A percentile compares a stretch with the other conserved stretches of the same genome.
These are phyloP conservation scores for Daucus carota DNA, from an alignment of 129 eudicot genomes.

Conservation along the genomic window DNA sequence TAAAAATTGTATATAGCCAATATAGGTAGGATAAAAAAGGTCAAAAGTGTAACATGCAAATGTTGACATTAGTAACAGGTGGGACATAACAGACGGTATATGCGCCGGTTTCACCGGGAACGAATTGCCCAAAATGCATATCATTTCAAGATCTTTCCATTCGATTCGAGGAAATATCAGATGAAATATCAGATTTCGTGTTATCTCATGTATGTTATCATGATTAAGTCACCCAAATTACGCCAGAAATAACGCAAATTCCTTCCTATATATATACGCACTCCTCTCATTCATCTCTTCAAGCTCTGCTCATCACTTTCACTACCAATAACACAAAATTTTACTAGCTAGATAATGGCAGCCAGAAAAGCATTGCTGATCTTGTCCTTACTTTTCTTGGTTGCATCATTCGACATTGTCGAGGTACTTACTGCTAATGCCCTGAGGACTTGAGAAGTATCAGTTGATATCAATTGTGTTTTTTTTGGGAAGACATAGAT, in stretches of 20 bases:
- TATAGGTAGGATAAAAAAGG: background rate
- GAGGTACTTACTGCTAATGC: background rate
- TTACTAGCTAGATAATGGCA: background rate
- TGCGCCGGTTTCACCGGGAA: slow-evolving; percentile 1
- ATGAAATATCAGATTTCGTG: background rate
- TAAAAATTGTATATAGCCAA: no score
- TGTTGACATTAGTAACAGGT: background rate
- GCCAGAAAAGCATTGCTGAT: background rate
- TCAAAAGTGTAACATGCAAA: background rate
- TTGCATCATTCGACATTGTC: slow-evolving; percentile 1
- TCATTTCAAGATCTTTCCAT: background rate
- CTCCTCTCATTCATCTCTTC: background rate
- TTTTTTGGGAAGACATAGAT: no score
- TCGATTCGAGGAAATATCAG: background rate
- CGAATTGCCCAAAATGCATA: background rate
- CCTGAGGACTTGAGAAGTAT: no score
- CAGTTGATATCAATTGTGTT: background rate
- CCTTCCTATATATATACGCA: background rate
- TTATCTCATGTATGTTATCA: background rate
- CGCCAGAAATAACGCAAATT: background rate
- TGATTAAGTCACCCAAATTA: background rate
- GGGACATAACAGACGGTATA: background rate
- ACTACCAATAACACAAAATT: background rate
- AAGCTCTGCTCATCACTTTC: background rate
- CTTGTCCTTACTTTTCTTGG: background rate